A percentile compares a stretch with the other conserved stretches of the same genome.
These are phyloP conservation scores for Magnaporthales sp. DNA, from an alignment of 2,329 filamentous ascomycete species.

Conservation along the genomic window DNA sequence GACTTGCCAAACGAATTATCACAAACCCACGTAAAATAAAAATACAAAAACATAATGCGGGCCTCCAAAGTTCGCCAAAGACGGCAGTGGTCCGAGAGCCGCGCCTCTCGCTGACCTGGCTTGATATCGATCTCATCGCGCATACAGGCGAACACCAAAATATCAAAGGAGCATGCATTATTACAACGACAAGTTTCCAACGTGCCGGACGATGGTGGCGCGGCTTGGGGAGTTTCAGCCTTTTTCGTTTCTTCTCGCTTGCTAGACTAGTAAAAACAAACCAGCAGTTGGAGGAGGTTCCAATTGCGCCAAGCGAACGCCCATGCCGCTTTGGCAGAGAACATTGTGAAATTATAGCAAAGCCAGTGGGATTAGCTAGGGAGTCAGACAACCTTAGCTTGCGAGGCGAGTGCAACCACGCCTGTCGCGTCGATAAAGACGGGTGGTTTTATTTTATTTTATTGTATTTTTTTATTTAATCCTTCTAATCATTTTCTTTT, in stretches of 20 bases:
- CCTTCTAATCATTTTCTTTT: not conserved
- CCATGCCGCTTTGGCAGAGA: not conserved
- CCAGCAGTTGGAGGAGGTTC: not conserved
- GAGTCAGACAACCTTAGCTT: no score
- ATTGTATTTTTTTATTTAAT: not conserved
- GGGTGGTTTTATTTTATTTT: slow-evolving; percentile 1
- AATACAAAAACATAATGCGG: no score
- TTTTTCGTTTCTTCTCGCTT: not conserved
- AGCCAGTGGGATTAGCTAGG: not conserved
- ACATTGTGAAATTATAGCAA: not conserved
- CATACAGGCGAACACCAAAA: not conserved
- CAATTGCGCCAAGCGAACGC: not conserved
- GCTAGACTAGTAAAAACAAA: not conserved
- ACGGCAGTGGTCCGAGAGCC: not conserved
- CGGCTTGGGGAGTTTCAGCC: not conserved
- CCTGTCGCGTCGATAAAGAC: not conserved
- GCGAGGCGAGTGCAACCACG: not conserved
- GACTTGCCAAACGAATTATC: not conserved
- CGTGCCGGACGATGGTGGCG: not conserved
- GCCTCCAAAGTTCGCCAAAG: not conserved
- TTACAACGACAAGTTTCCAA: not conserved
- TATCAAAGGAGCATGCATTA: not conserved
- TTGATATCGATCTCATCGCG: not conserved
- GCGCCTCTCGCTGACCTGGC: not conserved
- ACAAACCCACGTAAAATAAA: no score